Conservation (phyloP, 2,329 filamentous ascomycete genomes). For the Clonostachys chloroleuca region DNA sequence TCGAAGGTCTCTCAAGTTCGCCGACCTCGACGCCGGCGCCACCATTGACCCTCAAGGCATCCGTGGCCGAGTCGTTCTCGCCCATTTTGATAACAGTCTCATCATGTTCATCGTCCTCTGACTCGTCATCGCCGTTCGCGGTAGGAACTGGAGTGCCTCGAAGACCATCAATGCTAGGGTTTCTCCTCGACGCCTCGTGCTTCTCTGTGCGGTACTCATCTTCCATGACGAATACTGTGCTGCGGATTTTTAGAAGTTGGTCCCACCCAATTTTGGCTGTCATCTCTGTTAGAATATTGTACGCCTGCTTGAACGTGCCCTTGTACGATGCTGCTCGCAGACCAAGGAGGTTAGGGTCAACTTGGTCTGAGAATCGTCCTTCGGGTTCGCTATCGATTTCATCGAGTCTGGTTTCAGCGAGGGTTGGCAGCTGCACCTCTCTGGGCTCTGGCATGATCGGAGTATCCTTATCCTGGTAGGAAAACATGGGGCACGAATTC, state of each 20-base stretch:
- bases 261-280: slow-evolving; percentile 98
- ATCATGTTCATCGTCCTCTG: slow-evolving; percentile 25
- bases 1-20: slow-evolving; percentile 70
- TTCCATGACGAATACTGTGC: slow-evolving; percentile 99
- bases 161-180: slow-evolving; percentile 75
- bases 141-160: slow-evolving; percentile 63
- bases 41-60: slow-evolving; percentile 22
- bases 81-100: slow-evolving; percentile 21
- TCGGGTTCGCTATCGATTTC: slow-evolving; percentile 93
- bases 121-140: slow-evolving; percentile 39
- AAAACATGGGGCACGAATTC: slow-evolving; percentile 99
- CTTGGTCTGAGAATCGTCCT: slow-evolving; percentile 74
- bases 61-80: slow-evolving; percentile 17
- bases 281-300: slow-evolving; percentile 90
- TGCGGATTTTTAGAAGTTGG: slow-evolving; percentile 87
- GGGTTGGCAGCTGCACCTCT: slow-evolving; percentile 79
- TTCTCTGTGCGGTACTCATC: slow-evolving; percentile 94
- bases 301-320: slow-evolving; percentile 93
- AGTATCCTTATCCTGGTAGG: slow-evolving; percentile 96
- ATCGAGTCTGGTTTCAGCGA: slow-evolving; percentile 85
- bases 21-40: slow-evolving; percentile 30
- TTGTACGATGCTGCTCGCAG: slow-evolving; percentile 87
- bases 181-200: slow-evolving; percentile 61
- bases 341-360: slow-evolving; percentile 81
- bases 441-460: slow-evolving; percentile 91